Evolutionary conservation across 805 yeast species (phyloP), one percentile per base, ranked within the genome.

Genomic region (Zygoascus tannicola): DNA sequence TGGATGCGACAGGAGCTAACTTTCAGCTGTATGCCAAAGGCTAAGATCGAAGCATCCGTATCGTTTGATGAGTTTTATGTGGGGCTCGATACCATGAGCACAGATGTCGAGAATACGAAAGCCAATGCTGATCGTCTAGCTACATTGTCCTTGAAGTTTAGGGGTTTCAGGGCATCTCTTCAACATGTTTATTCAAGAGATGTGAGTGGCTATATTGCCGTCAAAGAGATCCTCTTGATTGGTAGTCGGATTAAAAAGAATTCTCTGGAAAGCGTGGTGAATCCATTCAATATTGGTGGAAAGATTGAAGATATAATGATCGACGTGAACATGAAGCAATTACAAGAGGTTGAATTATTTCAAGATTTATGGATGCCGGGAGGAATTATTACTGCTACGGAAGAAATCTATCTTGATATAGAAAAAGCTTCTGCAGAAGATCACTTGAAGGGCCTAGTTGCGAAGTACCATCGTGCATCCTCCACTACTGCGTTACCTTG

Each of bases 171-270:
- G 18, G 83, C 90, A 0, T 78, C 88, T 0, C 65, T 92, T 30
- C 95, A 86, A 55, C 98, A 92, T 60, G 78, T 85, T 14, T 92
- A 85, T 57, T 90, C 97, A 0, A 75, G 95, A 49, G 95, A 86
- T 50, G 73, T 82, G 0, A 86, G 95, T 67, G 94, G 94, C 0
- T 78, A 83, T 2, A 60, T 85, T 22, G 52, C 58, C 1, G 49
- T 76, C 5, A 69, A 75, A 15, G 66, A 70, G 35, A 57, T 80
- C 8, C 56, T 77, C 10, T n/a, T 52, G 3, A 28, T 38, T 26
- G 49, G 46, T 5, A 41, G 45, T 21, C 44, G 46, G 16, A 41
- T 41, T 7, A 48, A 44, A 19, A 32, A 30, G 5, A n/a, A 15
- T 19, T 12, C 15, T 12, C 16, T 30, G 15, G 21, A 35, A 32